Conservation (phyloP, 768 basidiomycete genomes). For the Phanerodontia chrysosporium region DNA sequence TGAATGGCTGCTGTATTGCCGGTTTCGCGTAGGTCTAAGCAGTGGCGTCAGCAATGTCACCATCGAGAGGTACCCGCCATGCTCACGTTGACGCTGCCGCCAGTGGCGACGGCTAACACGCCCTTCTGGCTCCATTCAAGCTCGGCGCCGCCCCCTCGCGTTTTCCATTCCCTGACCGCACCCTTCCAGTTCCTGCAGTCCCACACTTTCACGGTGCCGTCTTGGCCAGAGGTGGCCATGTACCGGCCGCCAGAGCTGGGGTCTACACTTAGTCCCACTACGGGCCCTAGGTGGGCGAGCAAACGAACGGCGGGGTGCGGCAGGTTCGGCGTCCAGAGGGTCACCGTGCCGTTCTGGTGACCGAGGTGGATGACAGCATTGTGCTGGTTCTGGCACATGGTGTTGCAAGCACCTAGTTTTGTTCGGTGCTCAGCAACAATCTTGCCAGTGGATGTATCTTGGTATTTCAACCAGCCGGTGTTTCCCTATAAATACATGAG, state of each 20-base stretch:
- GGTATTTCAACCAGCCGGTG: slow-evolving; percentile 90
- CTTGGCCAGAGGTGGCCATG: slow-evolving; percentile 86
- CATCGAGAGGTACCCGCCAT: slow-evolving; percentile 34
- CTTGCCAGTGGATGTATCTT: slow-evolving; percentile 92
- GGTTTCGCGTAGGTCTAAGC: slow-evolving; percentile 51
- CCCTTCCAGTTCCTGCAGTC: slow-evolving; percentile 96
- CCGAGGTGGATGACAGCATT: slow-evolving; percentile 94
- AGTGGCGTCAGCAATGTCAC: background rate
- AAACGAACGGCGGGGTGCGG: slow-evolving; percentile 89
- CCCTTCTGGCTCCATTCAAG: slow-evolving; percentile 87
- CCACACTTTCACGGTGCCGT: slow-evolving; percentile 92
- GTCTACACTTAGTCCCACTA: slow-evolving; percentile 78
- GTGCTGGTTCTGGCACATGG: slow-evolving; percentile 89
- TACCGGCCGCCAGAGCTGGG: slow-evolving; percentile 82
- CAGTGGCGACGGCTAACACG: slow-evolving; percentile 72
- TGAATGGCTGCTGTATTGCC: slow-evolving; percentile 54
- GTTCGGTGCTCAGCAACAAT: slow-evolving; percentile 86
- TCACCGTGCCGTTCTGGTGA: slow-evolving; percentile 93
- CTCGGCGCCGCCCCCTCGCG: slow-evolving; percentile 63
- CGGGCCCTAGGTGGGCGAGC: slow-evolving; percentile 86
- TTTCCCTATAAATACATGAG: slow-evolving; percentile 53
- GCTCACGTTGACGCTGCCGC: slow-evolving; percentile 80
- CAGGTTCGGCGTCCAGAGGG: slow-evolving; percentile 94
- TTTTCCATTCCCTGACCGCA: slow-evolving; percentile 72
- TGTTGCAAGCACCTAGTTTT: slow-evolving; percentile 77